Base-by-base conservation (phyloP, 495 filamentous ascomycete species). In the Penicillium bialowiezense region DNA sequence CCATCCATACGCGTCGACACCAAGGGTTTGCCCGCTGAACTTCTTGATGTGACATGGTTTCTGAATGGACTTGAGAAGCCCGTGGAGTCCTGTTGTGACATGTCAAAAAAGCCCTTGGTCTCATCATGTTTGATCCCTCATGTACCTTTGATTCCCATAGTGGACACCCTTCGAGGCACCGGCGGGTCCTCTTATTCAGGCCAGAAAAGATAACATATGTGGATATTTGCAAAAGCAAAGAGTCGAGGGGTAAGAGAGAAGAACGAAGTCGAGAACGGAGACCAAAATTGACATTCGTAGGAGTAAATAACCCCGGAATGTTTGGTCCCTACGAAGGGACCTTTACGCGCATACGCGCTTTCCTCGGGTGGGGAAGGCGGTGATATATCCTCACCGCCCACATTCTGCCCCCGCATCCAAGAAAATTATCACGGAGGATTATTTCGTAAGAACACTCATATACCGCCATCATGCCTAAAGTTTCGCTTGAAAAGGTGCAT, bases 1-100 rank as follows among this genome's bases (percentile, higher is more conserved):
- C 95, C 95, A 99, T 62, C 91, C 93, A 75, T 99, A 99, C 48
- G 87, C 91, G 67, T 99, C 95, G 13, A 99, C 82, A 3, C 88
- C 95, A 34, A 99, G 79, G 3, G 89, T 95, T 65, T 92, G 86
- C 24, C 91, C 92, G 10, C 80, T 77, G 65, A 88, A 97, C 58
- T 91, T 88, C 63, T 87, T 95, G 43, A 99, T 72, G 48, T 91
- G 85, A 45, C 82, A 86, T 56, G 86, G 88, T 58, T 89, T 89
- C 39, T 97, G 93, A 39, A 99, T 97, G 35, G 92, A 97, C 64
- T 96, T 96, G 36, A 99, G 85, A 36, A 96, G 76, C 39, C 90
- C 89, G 29, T 97, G 81, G 26, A 99, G 81, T 41, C 93, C 93
- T 95, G 1, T 20, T 24, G 13, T 44, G 18, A 48, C 31, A 18